phyloP scores from a whole-genome alignment of 2,329 filamentous ascomycete genomes.

The Nannizziopsis arthrosporioides region DNA sequence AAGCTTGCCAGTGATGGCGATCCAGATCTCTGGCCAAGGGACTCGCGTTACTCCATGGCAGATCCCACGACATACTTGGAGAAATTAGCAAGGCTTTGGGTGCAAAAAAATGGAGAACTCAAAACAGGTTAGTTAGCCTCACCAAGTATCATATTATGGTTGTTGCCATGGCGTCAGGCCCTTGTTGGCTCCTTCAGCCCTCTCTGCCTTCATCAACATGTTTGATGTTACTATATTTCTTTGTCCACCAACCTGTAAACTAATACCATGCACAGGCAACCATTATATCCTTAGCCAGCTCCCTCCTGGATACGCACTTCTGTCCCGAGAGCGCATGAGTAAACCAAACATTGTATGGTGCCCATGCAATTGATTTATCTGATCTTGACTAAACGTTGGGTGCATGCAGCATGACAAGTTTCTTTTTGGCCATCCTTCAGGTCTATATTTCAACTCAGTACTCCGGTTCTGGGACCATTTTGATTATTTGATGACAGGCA shows the following conservation, averaged over 20 bases:
- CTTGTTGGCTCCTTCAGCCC: too few relatives aligned
- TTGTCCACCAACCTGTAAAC: not conserved
- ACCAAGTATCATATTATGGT: not conserved
- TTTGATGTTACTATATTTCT: not conserved
- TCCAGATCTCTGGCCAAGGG: constrained; percentile 26
- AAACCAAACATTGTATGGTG: constrained; percentile 26
- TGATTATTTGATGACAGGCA: constrained; percentile 42
- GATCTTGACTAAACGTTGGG: constrained; percentile 11
- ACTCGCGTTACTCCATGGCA: constrained; percentile 24
- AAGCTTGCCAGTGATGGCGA: constrained; percentile 31
- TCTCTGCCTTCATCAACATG: not conserved
- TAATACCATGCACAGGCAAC: constrained; percentile 23
- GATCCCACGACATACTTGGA: constrained; percentile 35
- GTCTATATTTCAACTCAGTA: constrained; percentile 42
- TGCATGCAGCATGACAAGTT: constrained; percentile 40
- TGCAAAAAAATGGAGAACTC: constrained; percentile 32
- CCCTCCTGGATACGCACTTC: constrained; percentile 44
- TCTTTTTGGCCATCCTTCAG: constrained; percentile 46
- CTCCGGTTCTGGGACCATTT: constrained; percentile 48
- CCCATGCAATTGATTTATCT: not conserved
- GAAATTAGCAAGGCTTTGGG: constrained; percentile 40
- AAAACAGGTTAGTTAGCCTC: constrained; percentile 24
- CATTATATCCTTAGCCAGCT: constrained; percentile 43
- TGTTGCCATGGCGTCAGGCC: not conserved
- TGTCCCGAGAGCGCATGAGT: constrained; percentile 37